Base-by-base conservation (phyloP, 2,329 filamentous ascomycete genomes). In the Aspergillus hortae region DNA sequence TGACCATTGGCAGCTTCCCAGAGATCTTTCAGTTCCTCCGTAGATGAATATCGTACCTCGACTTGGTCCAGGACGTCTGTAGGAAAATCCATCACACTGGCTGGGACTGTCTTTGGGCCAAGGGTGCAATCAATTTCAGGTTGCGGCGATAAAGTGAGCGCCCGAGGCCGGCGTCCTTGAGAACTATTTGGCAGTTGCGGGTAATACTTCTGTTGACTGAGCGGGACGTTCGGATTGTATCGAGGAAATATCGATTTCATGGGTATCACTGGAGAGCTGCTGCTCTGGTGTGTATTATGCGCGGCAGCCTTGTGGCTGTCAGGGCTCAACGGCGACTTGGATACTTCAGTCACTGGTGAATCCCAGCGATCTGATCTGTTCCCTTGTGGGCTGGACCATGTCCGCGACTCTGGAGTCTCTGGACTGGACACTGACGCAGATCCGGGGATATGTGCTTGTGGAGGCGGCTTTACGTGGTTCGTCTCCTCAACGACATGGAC, bases 1-100 rank as follows among this genome's bases (percentile, higher is more conserved):
- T 74, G 74, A 1, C 75, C 75, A 62, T 77, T 77, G 38, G 75
- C 69, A 36, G 69, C 68, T 40, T 76, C 73, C 75, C 75, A 77
- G 25, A 78, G 56, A 32, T 63, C 64, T 42, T 65, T 64, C 9
- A 78, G 61, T 36, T 76, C 72, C 44, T 68, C 64, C 10, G 62
- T 55, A 6, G 72, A 67, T 4, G 74, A 74, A 46, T 73, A 72
- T n/a, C 60, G 63, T 2, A 65, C 55, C 35, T 65, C 66, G 11
- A 63, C 61, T n/a, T 66, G 58, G 23, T 70, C 70, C 42, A 71
- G 60, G 25, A 63, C 58, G 12, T 67, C 68, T 17, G 61, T 59
- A 2, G 72, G 72, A 41, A 76, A 74, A 51, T 74, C 67, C 46
- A 73, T 53, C 4, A 77, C 63, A 38, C 71, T 74, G 1, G 73